Conservation (phyloP, 805 yeast genomes). For the Aciculoconidium aculeatum region DNA sequence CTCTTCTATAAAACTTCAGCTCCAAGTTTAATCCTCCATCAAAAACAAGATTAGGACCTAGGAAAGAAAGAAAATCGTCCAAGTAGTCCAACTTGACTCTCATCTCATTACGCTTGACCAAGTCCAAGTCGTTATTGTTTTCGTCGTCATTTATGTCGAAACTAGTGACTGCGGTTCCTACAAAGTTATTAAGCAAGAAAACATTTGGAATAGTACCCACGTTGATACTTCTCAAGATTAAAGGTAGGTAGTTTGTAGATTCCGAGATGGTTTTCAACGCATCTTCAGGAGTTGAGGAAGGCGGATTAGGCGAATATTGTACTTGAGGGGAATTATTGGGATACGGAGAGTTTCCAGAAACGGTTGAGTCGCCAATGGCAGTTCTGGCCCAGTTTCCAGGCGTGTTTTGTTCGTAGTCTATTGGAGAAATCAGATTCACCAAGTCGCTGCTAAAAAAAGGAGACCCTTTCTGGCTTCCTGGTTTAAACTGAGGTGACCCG, state of each 20-base stretch:
- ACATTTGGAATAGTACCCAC: constrained; percentile 54
- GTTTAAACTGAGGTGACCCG: too few relatives aligned
- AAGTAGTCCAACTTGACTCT: constrained; percentile 21
- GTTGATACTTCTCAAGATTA: constrained; percentile 60
- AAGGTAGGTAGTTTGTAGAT: constrained; percentile 59
- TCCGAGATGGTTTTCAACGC: too few relatives aligned
- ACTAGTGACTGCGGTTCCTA: constrained; percentile 14
- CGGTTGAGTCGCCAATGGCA: too few relatives aligned
- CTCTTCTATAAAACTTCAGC: constrained; percentile 8
- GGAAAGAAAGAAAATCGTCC: constrained; percentile 30
- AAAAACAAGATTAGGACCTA: constrained; percentile 37
- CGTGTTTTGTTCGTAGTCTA: too few relatives aligned
- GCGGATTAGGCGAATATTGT: too few relatives aligned
- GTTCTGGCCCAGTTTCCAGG: too few relatives aligned
- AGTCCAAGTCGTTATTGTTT: constrained; percentile 30
- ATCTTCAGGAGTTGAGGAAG: too few relatives aligned
- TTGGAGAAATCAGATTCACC: too few relatives aligned
- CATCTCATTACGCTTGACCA: constrained; percentile 25
- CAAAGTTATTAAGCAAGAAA: constrained; percentile 38
- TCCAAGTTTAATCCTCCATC: constrained; percentile 25
- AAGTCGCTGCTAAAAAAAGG: too few relatives aligned
- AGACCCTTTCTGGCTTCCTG: too few relatives aligned
- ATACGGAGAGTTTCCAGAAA: too few relatives aligned
- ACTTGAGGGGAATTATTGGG: too few relatives aligned
- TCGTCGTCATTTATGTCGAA: constrained; percentile 29